Percentiles rank a stretch among this genome's conserved stretches.
phyloP scores from a whole-genome alignment of 768 basidiomycete species.

The Psilocybe cubensis region DNA sequence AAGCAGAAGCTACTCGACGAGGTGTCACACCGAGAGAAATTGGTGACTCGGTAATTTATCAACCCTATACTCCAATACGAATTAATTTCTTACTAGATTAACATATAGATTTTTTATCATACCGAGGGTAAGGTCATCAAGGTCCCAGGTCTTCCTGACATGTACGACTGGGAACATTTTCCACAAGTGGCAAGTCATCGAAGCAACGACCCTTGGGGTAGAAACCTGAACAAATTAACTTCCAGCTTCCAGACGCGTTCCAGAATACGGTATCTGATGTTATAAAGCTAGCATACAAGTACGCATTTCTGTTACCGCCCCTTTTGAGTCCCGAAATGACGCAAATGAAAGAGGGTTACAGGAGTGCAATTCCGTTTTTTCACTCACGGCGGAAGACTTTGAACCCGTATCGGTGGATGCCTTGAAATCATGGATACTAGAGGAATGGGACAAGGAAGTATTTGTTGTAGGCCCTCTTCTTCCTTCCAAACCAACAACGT shows the following conservation, averaged over 20 bases:
- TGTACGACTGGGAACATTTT: conserved; percentile 19
- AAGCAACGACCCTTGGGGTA: background rate
- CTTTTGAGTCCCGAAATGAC: background rate
- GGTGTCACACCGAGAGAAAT: background rate
- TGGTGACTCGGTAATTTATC: too few species aligned
- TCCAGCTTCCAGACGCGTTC: background rate
- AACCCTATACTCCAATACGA: background rate
- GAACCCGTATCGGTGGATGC: conserved; percentile 4
- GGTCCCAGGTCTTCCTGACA: conserved; percentile 10
- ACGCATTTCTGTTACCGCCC: background rate
- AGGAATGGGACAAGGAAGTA: background rate
- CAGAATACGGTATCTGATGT: background rate
- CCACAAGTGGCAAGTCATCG: conserved; percentile 12
- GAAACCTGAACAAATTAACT: background rate
- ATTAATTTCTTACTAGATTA: background rate
- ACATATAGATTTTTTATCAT: background rate
- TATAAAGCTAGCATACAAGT: background rate
- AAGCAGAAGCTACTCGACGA: background rate
- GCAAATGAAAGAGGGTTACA: conserved; percentile 6
- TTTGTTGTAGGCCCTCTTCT: conserved; percentile 13
- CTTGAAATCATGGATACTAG: conserved; percentile 9
- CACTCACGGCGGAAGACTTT: background rate
- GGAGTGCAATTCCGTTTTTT: conserved; percentile 6
- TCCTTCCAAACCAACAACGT: background rate
- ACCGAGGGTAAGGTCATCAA: background rate